Percentiles rank a stretch among this genome's conserved stretches.
Evolutionary conservation across 208 protist genomes (phyloP).

Genomic region (Trypanosoma scelopori): DNA sequence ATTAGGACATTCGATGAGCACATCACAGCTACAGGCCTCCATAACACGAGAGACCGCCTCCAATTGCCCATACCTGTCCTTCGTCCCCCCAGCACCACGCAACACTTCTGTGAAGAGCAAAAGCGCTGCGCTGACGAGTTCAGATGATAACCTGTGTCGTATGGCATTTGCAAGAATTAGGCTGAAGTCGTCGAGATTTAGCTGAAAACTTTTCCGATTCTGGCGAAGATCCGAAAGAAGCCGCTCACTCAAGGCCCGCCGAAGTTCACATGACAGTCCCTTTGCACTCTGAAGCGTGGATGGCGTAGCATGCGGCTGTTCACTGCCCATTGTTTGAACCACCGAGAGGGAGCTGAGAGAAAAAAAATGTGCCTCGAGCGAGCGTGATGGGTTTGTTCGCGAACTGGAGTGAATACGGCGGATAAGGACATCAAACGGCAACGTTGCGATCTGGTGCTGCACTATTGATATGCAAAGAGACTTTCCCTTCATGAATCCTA

Average conservation of each 20-base stretch:
- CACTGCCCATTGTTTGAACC: not conserved
- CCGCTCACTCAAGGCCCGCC: constrained; percentile 26
- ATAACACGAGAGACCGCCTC: constrained; percentile 61
- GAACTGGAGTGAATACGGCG: constrained; percentile 81
- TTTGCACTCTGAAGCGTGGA: not conserved
- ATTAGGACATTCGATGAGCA: constrained; percentile 6
- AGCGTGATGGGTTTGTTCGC: constrained; percentile 53
- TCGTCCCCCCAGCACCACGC: constrained; percentile 6
- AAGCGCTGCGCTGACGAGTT: constrained; percentile 29
- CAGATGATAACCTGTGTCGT: constrained; percentile 49
- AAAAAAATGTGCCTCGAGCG: constrained; percentile 71
- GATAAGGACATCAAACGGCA: constrained; percentile 70
- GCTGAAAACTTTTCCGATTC: not conserved
- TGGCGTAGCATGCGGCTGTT: not conserved
- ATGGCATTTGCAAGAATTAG: constrained; percentile 66
- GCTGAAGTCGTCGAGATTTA: constrained; percentile 53
- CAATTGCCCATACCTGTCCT: constrained; percentile 6
- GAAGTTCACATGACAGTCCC: constrained; percentile 16
- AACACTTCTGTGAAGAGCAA: not conserved
- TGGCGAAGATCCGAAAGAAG: constrained; percentile 21
- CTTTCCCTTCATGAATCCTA: constrained; percentile 7
- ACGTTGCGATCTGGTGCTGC: constrained; percentile 12
- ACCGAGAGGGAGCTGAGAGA: not conserved
- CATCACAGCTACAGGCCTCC: constrained; percentile 57
- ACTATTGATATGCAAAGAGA: constrained; percentile 5